These are phyloP conservation scores for Gynochthodes officinalis DNA, from an alignment of 257 asterid genomes.

Conservation along the genomic window DNA sequence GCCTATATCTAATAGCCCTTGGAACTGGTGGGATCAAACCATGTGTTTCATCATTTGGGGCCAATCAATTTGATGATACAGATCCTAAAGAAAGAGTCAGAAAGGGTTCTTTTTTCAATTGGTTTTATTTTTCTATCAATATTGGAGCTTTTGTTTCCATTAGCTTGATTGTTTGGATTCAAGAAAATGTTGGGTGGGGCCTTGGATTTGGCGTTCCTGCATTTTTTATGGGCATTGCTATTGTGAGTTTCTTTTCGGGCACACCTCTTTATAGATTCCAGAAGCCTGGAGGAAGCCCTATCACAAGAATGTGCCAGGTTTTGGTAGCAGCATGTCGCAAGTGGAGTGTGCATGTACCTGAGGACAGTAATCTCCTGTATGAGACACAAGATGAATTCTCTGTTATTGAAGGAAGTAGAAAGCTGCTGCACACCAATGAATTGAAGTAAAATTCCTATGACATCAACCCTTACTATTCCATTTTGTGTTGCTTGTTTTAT, in stretches of 20 bases:
- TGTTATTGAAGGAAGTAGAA: conserved; percentile 91
- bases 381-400: conserved; percentile 78
- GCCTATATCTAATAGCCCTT: conserved; percentile 83
- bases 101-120: conserved; percentile 94
- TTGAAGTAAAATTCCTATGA: conserved; percentile 37
- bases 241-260: conserved; percentile 77
- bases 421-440: conserved; percentile 80
- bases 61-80: conserved; percentile 94
- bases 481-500: neutral
- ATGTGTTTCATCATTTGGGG: conserved; percentile 94
- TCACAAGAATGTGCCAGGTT: conserved; percentile 94
- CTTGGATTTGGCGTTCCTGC: conserved; percentile 95
- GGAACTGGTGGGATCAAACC: conserved; percentile 99
- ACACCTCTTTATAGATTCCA: conserved; percentile 85
- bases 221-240: conserved; percentile 71
- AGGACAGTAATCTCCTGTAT: conserved; percentile 64
- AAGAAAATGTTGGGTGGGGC: conserved; percentile 98
- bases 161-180: conserved; percentile 90
- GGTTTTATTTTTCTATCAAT: conserved; percentile 91
- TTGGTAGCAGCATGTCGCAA: conserved; percentile 72
- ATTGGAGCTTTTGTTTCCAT: conserved; percentile 88
- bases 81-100: conserved; percentile 78
- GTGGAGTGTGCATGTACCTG: conserved; percentile 55
- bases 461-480: conserved; percentile 7
- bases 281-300: conserved; percentile 97